Percentiles rank a stretch among this genome's conserved stretches.
phyloP scores from a whole-genome alignment of 148 eudicot species.

The Silene uniflora region DNA sequence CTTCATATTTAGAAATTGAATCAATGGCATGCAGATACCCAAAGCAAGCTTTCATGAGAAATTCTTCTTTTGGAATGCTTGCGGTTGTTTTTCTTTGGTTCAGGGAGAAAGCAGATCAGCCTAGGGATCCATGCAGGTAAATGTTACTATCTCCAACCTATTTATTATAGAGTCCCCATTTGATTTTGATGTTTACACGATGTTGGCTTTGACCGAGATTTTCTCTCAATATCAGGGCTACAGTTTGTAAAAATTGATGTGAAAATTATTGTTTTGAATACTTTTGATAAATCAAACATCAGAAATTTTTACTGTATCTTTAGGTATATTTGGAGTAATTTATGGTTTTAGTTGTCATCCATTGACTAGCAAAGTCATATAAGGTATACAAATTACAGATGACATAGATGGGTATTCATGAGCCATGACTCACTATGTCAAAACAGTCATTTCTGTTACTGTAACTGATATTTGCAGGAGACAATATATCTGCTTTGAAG shows the following conservation, averaged over 20 bases:
- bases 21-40: background rate
- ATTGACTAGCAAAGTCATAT: too few species aligned
- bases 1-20: background rate
- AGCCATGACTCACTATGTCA: background rate
- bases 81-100: background rate
- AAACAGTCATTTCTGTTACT: background rate
- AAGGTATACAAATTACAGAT: background rate
- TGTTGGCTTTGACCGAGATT: too few species aligned
- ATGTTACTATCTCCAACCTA: background rate
- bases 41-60: conserved; percentile 4
- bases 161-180: too few species aligned
- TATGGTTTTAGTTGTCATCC: too few species aligned
- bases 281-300: too few species aligned
- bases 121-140: background rate
- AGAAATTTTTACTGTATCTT: too few species aligned
- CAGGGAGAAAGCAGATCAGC: background rate
- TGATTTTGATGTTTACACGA: too few species aligned
- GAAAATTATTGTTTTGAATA: too few species aligned
- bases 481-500: too few species aligned
- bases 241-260: too few species aligned
- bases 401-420: background rate
- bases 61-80: background rate
- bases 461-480: background rate
- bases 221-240: too few species aligned
- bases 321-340: too few species aligned